phyloP scores from a whole-genome alignment of 192 early-diverging fungal genomes.

The Coemansia biformis region DNA sequence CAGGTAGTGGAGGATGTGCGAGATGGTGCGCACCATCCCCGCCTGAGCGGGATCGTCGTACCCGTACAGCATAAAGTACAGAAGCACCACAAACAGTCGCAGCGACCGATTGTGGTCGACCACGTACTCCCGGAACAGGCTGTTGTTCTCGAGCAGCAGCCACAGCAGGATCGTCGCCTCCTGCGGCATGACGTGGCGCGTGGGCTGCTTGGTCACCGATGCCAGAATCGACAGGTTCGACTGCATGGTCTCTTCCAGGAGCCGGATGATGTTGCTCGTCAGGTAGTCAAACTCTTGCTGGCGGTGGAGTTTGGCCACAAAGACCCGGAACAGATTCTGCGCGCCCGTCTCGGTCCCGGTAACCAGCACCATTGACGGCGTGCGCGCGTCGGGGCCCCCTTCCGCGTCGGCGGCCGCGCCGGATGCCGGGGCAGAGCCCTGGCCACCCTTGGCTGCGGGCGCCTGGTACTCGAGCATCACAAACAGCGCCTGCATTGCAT shows the following conservation, averaged over 20 bases:
- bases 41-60: constrained; percentile 39
- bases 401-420: constrained; percentile 1
- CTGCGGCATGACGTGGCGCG: constrained; percentile 33
- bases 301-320: constrained; percentile 75
- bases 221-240: constrained; percentile 39
- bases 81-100: constrained; percentile 33
- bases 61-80: constrained; percentile 48
- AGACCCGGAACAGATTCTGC: constrained; percentile 74
- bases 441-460: constrained; percentile 14
- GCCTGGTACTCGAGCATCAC: constrained; percentile 66
- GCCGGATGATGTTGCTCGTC: constrained; percentile 68
- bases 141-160: constrained; percentile 76
- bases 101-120: constrained; percentile 46
- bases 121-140: constrained; percentile 41
- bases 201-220: constrained; percentile 35
- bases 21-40: constrained; percentile 67
- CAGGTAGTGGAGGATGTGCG: constrained; percentile 53
- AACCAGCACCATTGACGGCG: constrained; percentile 36
- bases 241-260: constrained; percentile 75
- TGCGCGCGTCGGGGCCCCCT: constrained; percentile 8
- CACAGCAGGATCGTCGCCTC: constrained; percentile 83
- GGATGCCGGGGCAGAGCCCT: not conserved
- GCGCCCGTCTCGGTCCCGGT: constrained; percentile 30
- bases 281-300: constrained; percentile 79
- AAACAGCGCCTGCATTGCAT: constrained; percentile 59